Base-by-base conservation (phyloP, 1,284 basidiomycete species). In the Apiotrichum mycotoxinovorans region DNA sequence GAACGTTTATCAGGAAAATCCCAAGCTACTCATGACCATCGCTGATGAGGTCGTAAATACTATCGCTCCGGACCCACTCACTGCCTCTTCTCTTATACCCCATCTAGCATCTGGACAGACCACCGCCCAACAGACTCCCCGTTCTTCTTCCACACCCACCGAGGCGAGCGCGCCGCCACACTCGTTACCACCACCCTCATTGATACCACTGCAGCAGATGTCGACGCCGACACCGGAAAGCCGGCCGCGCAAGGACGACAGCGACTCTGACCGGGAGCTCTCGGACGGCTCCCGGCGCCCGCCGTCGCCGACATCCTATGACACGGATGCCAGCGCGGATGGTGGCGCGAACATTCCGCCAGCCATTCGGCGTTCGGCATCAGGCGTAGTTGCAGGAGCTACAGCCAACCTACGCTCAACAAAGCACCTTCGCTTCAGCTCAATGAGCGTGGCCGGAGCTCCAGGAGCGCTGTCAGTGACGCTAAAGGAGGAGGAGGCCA, bases 371-470 rank as follows among this genome's bases (percentile, higher is more conserved):
- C 40, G 57, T 40, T 51, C 34, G 35, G 44, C 35, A 10, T 57
- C 55, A 10, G 41, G 52, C 26, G 30, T 52, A 10, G 38, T 53
- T 26, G 26, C 23, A 12, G 51, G 49, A 10, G 22, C 43, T 2
- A 37, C 27, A 18, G 47, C 46, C 7, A 33, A 26, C 30, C 15
- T 51, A 3, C 44, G 54, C 11, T 25, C 23, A 25, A 35, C 26
- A 23, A 62, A 62, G 37, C 57, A 58, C 25, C 54, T 62, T 9
- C 60, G 60, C 34, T 62, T 62, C 54, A 62, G 57, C 4, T 44
- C 56, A 3, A 41, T 38, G 14, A 48, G 42, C 38, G 17, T 11
- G 14, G 23, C 37, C 34, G 23, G 23, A 22, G 30, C 12, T 4
- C 33, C 37, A n/a, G 23, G 23, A 22, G 30, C 12, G 4, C 33